Evolutionary conservation across 2,329 filamentous ascomycete species (phyloP).

Genomic region (Parasarocladium wereldwijsianum): DNA sequence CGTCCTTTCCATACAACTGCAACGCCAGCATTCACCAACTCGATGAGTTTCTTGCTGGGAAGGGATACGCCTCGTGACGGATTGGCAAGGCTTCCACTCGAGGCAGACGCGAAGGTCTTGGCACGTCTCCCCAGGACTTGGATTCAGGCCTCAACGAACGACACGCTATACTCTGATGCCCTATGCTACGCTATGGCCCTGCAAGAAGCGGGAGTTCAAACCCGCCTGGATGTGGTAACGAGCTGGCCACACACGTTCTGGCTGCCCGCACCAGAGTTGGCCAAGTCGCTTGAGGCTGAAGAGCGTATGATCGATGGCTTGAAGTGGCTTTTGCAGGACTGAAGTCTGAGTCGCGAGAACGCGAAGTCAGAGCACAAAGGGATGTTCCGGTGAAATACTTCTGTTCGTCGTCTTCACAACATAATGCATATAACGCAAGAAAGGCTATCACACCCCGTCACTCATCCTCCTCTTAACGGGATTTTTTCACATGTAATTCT

Average conservation of each 20-base stretch:
- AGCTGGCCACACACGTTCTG: conserved; percentile 40
- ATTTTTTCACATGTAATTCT: too few relatives aligned
- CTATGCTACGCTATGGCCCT: conserved; percentile 31
- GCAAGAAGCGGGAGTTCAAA: conserved; percentile 21
- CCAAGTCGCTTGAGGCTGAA: conserved; percentile 25
- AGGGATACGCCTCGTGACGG: conserved; percentile 23
- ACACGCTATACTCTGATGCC: conserved; percentile 35
- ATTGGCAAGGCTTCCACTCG: conserved; percentile 25
- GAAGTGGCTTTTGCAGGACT: conserved; percentile 25
- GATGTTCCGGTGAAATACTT: too few relatives aligned
- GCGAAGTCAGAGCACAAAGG: too few relatives aligned
- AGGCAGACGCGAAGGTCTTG: conserved; percentile 16
- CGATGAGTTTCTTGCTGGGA: conserved; percentile 16
- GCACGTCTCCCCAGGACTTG: conserved; percentile 24
- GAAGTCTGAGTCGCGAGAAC: too few relatives aligned
- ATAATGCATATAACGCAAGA: too few relatives aligned
- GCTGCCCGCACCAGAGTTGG: conserved; percentile 28
- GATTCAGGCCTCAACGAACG: conserved; percentile 35
- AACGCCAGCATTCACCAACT: conserved; percentile 21
- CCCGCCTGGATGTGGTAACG: conserved; percentile 24
- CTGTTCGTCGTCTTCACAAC: too few relatives aligned
- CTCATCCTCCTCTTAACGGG: too few relatives aligned
- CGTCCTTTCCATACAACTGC: conserved; percentile 23
- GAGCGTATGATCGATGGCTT: conserved; percentile 25
- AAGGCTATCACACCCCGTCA: too few relatives aligned